A percentile compares a stretch with the other conserved stretches of the same genome.
phyloP scores from a whole-genome alignment of 208 protist species.

The Trypanosoma brucei region DNA sequence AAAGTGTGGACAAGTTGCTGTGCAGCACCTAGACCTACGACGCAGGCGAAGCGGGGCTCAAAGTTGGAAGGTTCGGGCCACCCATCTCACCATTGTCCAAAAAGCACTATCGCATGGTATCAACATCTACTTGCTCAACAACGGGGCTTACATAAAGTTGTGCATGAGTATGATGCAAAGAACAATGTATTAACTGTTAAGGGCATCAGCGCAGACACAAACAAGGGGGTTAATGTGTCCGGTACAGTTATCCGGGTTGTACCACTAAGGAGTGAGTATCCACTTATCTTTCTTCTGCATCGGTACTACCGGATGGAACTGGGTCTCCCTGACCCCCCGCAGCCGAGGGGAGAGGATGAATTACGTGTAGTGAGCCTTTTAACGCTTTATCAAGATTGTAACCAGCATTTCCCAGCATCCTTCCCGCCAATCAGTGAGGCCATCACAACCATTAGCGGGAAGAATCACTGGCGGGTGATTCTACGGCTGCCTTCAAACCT shows the following conservation, averaged over 20 bases:
- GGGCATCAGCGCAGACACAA: background rate
- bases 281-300: constrained; percentile 15
- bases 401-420: constrained; percentile 7
- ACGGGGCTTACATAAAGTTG: constrained; percentile 6
- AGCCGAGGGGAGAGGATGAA: background rate
- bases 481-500: constrained; percentile 15
- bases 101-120: constrained; percentile 20
- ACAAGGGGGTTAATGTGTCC: background rate
- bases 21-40: too few relatives aligned
- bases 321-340: constrained; percentile 1
- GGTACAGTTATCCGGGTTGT: constrained; percentile 15
- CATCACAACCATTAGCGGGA: background rate
- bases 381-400: constrained; percentile 15
- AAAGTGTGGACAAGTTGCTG: background rate
- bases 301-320: constrained; percentile 21
- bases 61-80: background rate
- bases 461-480: constrained; percentile 3
- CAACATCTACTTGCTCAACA: constrained; percentile 9
- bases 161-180: constrained; percentile 18
- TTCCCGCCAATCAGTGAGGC: constrained; percentile 15
- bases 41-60: too few relatives aligned
- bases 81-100: background rate
- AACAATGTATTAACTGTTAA: constrained; percentile 10
- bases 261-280: background rate
- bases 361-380: constrained; percentile 2